Conservation (phyloP, 164 flowering plant genomes). For the Akebia trifoliata region DNA sequence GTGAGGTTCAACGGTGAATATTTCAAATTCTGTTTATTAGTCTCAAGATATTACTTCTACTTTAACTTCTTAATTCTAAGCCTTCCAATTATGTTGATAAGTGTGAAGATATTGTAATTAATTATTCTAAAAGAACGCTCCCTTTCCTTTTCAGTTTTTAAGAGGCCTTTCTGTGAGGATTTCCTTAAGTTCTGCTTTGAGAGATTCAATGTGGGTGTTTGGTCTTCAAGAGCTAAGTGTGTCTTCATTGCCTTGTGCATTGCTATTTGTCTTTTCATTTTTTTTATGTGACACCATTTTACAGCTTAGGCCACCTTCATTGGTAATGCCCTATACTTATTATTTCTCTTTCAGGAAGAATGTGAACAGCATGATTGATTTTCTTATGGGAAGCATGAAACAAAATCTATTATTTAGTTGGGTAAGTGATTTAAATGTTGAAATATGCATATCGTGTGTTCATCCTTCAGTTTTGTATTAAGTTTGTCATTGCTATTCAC, state of each 20-base stretch:
- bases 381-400: constrained; percentile 59
- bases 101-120: neutral
- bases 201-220: constrained; percentile 72
- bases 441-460: neutral
- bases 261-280: neutral
- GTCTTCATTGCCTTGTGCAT: neutral
- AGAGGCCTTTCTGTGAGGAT: constrained; percentile 63
- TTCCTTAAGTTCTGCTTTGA: constrained; percentile 74
- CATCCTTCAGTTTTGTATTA: neutral
- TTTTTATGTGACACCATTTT: neutral
- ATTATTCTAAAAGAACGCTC: no score
- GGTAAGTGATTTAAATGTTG: constrained; percentile 34
- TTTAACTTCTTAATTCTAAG: neutral
- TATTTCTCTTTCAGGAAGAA: constrained; percentile 41
- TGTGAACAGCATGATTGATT: constrained; percentile 43
- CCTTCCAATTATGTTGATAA: neutral
- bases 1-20: constrained; percentile 28
- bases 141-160: constrained; percentile 45
- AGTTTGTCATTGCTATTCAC: neutral
- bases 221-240: constrained; percentile 78
- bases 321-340: neutral
- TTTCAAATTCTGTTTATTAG: neutral
- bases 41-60: neutral
- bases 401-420: constrained; percentile 60
- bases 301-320: neutral